Evolutionary conservation across 768 basidiomycete genomes (phyloP).

Genomic region (Naematelia encephala): DNA sequence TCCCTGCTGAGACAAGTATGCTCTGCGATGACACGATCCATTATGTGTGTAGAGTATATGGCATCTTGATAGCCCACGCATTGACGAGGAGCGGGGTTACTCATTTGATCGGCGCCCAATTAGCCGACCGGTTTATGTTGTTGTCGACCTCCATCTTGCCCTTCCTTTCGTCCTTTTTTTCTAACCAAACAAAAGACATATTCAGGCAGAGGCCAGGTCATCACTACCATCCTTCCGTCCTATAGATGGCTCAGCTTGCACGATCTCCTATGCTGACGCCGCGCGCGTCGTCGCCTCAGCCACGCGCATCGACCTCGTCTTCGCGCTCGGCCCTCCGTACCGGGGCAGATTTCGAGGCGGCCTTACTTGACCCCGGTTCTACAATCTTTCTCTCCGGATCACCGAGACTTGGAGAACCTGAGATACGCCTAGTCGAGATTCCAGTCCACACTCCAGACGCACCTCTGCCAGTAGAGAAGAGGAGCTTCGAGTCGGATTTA

Average conservation of each 20-base stretch:
- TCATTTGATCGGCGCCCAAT: not conserved
- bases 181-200: too few species aligned
- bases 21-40: too few species aligned
- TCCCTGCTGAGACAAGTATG: too few species aligned
- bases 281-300: not conserved
- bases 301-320: slow-evolving; percentile 21
- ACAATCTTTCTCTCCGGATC: slow-evolving; percentile 23
- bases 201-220: too few species aligned
- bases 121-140: not conserved
- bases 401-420: not conserved
- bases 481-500: slow-evolving; percentile 40
- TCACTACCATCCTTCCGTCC: not conserved
- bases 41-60: too few species aligned
- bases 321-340: slow-evolving; percentile 10
- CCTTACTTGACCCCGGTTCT: slow-evolving; percentile 16
- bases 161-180: not conserved
- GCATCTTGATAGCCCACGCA: too few species aligned
- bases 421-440: not conserved
- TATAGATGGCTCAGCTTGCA: not conserved
- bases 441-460: slow-evolving; percentile 9
- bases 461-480: slow-evolving; percentile 25
- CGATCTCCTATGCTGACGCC: not conserved
- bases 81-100: too few species aligned
- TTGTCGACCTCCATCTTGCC: not conserved
- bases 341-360: slow-evolving; percentile 19